Percentiles rank a stretch among this genome's conserved stretches.
These are phyloP conservation scores for Giardia muris DNA, from an alignment of 208 protist species.

Conservation along the genomic window DNA sequence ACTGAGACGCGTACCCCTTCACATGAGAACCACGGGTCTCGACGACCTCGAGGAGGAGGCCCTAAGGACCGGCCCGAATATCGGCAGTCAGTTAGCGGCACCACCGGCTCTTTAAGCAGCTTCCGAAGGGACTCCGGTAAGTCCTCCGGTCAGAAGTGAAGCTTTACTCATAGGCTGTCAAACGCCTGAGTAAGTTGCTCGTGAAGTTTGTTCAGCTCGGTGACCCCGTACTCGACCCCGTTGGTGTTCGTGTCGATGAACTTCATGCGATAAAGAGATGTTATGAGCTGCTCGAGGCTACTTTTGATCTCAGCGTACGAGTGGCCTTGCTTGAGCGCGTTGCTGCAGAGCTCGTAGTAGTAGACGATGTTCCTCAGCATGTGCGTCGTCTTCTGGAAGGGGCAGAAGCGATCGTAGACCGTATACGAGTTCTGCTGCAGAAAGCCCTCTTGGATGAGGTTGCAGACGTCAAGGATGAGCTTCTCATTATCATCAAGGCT, in stretches of 20 bases:
- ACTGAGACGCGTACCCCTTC: too few relatives aligned
- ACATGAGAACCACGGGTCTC: too few relatives aligned
- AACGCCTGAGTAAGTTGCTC: background rate
- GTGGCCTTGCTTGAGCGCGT: background rate
- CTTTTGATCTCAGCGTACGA: background rate
- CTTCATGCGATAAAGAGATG: slow-evolving; percentile 8
- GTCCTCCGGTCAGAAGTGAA: too few relatives aligned
- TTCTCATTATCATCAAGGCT: slow-evolving; percentile 97
- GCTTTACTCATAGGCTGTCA: background rate
- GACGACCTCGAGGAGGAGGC: too few relatives aligned
- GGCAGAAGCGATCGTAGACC: slow-evolving; percentile 50
- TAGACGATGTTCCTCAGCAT: slow-evolving; percentile 50
- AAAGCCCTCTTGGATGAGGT: slow-evolving; percentile 97
- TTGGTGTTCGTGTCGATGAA: slow-evolving; percentile 25
- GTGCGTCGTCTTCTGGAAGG: slow-evolving; percentile 90
- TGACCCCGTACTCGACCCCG: background rate
- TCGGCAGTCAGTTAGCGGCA: too few relatives aligned
- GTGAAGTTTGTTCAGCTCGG: background rate
- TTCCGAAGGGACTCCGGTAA: too few relatives aligned
- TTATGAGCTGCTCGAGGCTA: background rate
- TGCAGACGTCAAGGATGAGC: slow-evolving; percentile 92
- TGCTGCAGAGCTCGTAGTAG: slow-evolving; percentile 28
- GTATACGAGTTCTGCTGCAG: slow-evolving; percentile 98
- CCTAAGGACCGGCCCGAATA: too few relatives aligned
- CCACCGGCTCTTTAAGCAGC: too few relatives aligned